Base-by-base conservation (phyloP, 306 rosid species). In the Trifolium pratense region DNA sequence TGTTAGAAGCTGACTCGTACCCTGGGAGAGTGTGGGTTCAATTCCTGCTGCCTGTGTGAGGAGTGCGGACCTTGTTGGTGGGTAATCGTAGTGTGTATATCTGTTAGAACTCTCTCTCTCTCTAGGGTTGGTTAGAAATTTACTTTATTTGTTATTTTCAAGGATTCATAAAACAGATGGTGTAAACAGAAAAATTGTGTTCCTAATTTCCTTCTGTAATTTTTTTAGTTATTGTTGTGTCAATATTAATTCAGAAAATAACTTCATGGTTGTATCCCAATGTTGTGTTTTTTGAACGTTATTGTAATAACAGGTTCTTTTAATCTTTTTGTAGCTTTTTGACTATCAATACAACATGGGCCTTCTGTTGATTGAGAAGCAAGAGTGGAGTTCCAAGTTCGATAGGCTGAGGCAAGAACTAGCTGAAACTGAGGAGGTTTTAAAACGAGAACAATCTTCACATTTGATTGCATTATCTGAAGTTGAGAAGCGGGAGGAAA, bases 341-440 rank as follows among this genome's bases (percentile, higher is more conserved):
- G 92, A 91, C 80, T 95, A 95, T 78, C 97, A 95, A 73, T 72
- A 91, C 84, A 95, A 83, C 79, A 87, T 95, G 95, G 99, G 99
- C 60, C 93, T 95, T 83, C 84, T 95, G 9, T 76, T 95, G 82
- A 82, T 91, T 16, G 96, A 95, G 89, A 91, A 89, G 86, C 88
- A 82, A 74, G 90, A 88, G 46, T 91, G 96, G 93, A 73, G 70
- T 64, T 83, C 84, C 16, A 82, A 88, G 87, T 80, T 70, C 51
- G 89, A 90, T 68, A 86, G 84, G 72, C 57, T 87, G 75, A 76
- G 77, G 65, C 88, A 90, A 76, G 87, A 83, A 70, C 74, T 91
- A 43, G 83, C 80, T 8, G 99, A 89, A 82, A 91, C 87, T 62
- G 79, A 80, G 74, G 97, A 91, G 87, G 92, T 95, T 67, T 84